These are phyloP conservation scores for Flaveria sonorensis DNA, from an alignment of 129 eudicot genomes.

Conservation along the genomic window DNA sequence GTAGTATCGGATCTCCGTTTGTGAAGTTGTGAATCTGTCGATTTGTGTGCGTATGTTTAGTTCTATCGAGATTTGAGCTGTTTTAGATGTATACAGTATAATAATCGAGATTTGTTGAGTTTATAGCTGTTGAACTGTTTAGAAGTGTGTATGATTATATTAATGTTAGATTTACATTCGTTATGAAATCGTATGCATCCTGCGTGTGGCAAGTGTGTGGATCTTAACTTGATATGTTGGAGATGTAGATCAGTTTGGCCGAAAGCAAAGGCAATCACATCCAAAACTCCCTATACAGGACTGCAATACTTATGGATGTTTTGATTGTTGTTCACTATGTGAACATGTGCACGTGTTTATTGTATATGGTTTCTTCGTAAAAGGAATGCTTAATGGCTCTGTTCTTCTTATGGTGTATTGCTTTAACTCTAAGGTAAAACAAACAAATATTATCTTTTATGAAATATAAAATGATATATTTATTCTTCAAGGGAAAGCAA, in stretches of 20 bases:
- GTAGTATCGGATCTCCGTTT: conserved; percentile 2
- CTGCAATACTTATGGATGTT: background rate
- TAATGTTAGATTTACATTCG: background rate
- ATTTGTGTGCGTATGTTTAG: background rate
- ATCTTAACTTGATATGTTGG: background rate
- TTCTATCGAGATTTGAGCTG: conserved; percentile 14
- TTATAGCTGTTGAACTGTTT: background rate
- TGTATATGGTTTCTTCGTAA: background rate
- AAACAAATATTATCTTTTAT: background rate
- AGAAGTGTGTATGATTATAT: background rate
- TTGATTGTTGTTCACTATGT: conserved; percentile 9
- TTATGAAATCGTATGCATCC: conserved; percentile 1
- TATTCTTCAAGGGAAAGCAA: background rate
- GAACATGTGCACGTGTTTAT: conserved; percentile 2
- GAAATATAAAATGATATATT: background rate
- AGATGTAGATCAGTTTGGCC: background rate
- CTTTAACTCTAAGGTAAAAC: background rate
- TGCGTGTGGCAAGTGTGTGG: background rate
- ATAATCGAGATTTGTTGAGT: conserved; percentile 13
- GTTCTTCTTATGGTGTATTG: background rate
- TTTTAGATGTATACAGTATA: background rate
- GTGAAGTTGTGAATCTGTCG: conserved; percentile 1
- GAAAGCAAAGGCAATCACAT: background rate
- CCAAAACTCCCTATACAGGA: background rate
- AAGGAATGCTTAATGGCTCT: background rate